Base-by-base conservation (phyloP, 495 filamentous ascomycete species). In the Hypoxylon subgilvum region DNA sequence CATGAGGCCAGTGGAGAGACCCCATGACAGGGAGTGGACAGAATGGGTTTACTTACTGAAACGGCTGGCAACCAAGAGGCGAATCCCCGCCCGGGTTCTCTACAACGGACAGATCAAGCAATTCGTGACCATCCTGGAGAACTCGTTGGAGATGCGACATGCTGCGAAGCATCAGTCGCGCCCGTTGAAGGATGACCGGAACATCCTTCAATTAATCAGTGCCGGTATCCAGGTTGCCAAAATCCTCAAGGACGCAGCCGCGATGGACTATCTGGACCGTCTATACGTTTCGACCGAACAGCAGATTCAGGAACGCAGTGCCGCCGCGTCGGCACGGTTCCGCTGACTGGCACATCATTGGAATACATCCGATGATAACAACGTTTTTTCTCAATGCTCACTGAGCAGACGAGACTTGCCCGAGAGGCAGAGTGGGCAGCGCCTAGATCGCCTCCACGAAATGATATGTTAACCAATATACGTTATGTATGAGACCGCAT, bases 61-160 rank as follows among this genome's bases (percentile, higher is more conserved):
- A 75, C 82, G 90, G 30, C 79, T 95, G 53, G 90, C 90, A 27
- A 93, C 89, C 27, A 92, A 92, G 74, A 80, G 90, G 21, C 84
- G 89, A 36, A 93, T 95, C 60, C 90, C 90, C 13, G 86, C 90
- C 14, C 78, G 89, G 44, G 86, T 92, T 9, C 76, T 95, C 28
- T 92, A 95, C 74, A 89, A 92, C 71, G 86, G 88, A 56, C 90
- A 93, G 72, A 95, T 95, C 75, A 92, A 92, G 70, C 88, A 92
- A 70, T 81, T 92, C 67, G 87, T 90, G 52, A 92, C 89, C 34
- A 83, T 92, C 21, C 72, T 93, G 69, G 88, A 91, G 65, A 91
- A 91, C 65, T 90, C 88, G 50, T 74, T 91, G 72, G 89, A 92
- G 75, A 90, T 91, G 88, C 83, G 89, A 52, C 89, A 92, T 65